Evolutionary conservation across 2,329 filamentous ascomycete genomes (phyloP), one percentile per base, ranked within the genome.

Genomic region (Calycina herbarum): DNA sequence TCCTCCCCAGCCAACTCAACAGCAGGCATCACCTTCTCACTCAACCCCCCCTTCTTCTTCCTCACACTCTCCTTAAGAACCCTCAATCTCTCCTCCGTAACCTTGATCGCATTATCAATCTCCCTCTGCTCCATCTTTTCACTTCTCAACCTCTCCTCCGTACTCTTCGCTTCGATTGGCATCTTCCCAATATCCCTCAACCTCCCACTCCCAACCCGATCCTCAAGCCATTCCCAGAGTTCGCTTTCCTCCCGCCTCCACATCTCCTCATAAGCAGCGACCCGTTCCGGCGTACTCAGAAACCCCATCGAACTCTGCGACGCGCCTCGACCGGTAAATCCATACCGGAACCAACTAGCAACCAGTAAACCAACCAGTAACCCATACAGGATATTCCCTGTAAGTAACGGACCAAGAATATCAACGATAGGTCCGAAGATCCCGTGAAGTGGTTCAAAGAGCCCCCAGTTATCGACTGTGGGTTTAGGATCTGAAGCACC

Each of bases 231-330:
- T 62, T 74, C 68, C 71, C 77, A 77, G 0, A 77, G 66, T 58
- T 78, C 76, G 57, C 75, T 77, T 45, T 77, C 76, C 67, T 78
- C 77, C 62, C 72, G 68, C 61, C 73, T 70, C 71, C 76, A 99
- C 74, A 98, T 90, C 78, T 97, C 92, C 71, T 98, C 94, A 76
- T 97, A 98, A 0, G 92, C 93, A 1, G 90, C 88, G 17, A 93
- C 79, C 5, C 93, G 86, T 64, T 94, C 88, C 0, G 91, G 85
- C 31, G 73, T 71, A 64, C 75, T 56, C 68, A 80, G 68, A 72
- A 78, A 81, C 2, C 77, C 77, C 64, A 81, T 70, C 5, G 69
- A 20, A 56, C 76, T 77, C 7, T 78, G 78, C 13, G 24, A n/a
- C 65, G 76, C 69, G 24, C 78, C 73, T 57, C 62, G 76, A 76